phyloP scores from a whole-genome alignment of 2,329 filamentous ascomycete genomes.

The Pestalotiopsis sp. region DNA sequence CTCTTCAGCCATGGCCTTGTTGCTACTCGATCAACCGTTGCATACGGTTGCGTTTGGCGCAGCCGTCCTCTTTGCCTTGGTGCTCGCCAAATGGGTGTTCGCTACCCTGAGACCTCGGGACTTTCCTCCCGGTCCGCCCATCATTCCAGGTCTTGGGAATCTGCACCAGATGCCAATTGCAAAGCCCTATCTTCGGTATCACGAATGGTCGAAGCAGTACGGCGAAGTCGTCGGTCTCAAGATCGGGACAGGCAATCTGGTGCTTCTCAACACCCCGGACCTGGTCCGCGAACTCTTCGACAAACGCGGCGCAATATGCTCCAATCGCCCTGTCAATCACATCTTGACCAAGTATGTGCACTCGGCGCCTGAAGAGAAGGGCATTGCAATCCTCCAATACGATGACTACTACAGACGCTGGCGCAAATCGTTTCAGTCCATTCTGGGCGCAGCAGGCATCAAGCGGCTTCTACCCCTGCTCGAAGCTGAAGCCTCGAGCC shows the following conservation, averaged over 20 bases:
- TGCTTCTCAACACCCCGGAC: slow-evolving; percentile 2
- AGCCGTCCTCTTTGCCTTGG: neutral
- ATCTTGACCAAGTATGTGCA: slow-evolving; percentile 10
- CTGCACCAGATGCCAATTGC: slow-evolving; percentile 7
- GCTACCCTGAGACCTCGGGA: slow-evolving; percentile 3
- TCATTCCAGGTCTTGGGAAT: slow-evolving; percentile 9
- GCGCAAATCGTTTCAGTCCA: slow-evolving; percentile 11
- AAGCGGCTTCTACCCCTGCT: slow-evolving; percentile 11
- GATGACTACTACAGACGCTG: slow-evolving; percentile 13
- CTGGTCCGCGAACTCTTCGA: slow-evolving; percentile 10
- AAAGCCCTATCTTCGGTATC: slow-evolving; percentile 8
- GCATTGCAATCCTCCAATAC: slow-evolving; percentile 10
- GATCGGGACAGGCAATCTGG: slow-evolving; percentile 6
- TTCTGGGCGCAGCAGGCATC: slow-evolving; percentile 5
- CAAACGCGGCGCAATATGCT: slow-evolving; percentile 10
- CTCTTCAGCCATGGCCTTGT: too few relatives aligned
- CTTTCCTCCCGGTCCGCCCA: slow-evolving; percentile 12
- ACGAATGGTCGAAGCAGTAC: slow-evolving; percentile 9
- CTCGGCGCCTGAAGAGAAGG: slow-evolving; percentile 7
- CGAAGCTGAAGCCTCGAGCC: slow-evolving; percentile 10
- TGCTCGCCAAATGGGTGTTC: neutral
- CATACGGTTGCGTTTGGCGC: neutral
- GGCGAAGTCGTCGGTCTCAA: slow-evolving; percentile 11
- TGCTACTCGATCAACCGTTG: too few relatives aligned
- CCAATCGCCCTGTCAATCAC: slow-evolving; percentile 9